Evolutionary conservation across 371 early-diverging fungal genomes (phyloP).

Genomic region (Mortierella sp.): DNA sequence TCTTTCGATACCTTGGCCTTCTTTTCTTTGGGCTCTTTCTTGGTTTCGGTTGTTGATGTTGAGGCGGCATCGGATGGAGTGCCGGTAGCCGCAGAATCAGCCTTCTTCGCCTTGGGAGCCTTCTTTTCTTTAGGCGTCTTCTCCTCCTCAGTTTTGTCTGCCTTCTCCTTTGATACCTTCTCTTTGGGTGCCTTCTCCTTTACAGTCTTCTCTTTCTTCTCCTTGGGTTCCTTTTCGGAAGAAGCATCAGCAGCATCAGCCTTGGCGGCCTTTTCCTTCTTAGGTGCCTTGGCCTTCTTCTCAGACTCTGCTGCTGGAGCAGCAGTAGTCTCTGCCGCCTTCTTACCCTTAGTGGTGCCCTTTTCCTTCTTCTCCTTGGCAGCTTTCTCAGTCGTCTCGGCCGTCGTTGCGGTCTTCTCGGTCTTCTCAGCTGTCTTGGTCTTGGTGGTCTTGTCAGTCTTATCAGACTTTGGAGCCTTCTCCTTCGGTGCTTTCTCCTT

Average conservation of each 20-base stretch:
- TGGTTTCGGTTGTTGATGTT: no score
- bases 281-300: slow-evolving; percentile 21
- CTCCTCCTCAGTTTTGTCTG: neutral
- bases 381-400: slow-evolving; percentile 11
- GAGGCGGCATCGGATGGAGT: no score
- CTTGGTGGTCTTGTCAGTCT: slow-evolving; percentile 4
- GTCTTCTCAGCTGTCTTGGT: slow-evolving; percentile 14
- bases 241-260: slow-evolving; percentile 9
- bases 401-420: slow-evolving; percentile 7
- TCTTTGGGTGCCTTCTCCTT: no score
- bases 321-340: slow-evolving; percentile 16
- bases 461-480: slow-evolving; percentile 14
- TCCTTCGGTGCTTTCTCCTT: slow-evolving; percentile 39
- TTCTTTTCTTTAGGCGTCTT: slow-evolving; percentile 3
- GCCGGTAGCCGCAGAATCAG: slow-evolving; percentile 10
- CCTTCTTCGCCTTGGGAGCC: slow-evolving; percentile 10
- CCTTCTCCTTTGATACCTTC: neutral
- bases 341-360: slow-evolving; percentile 10
- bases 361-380: slow-evolving; percentile 19
- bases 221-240: slow-evolving; percentile 3
- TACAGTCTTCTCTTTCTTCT: slow-evolving; percentile 4
- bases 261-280: slow-evolving; percentile 34
- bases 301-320: slow-evolving; percentile 11
- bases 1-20: slow-evolving; percentile 21
- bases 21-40: slow-evolving; percentile 9